Base-by-base conservation (phyloP, 495 filamentous ascomycete species). In the Neurospora sp. region DNA sequence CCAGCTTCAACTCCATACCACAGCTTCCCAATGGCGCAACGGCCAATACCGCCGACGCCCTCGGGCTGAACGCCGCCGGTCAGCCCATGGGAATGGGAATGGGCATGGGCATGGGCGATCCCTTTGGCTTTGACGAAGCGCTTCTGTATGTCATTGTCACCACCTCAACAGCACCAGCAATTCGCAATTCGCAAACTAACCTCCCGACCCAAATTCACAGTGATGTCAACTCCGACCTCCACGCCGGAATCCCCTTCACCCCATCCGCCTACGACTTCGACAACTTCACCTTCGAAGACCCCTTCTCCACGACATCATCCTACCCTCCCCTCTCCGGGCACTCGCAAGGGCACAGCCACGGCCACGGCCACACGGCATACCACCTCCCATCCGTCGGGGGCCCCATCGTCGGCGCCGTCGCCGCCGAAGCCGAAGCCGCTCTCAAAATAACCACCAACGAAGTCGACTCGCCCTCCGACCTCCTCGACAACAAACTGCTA, bases 281-380 rank as follows among this genome's bases (percentile, higher is more conserved):
- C 48, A 81, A 81, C 75, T 88, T 87, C 75, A 88, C 87, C 38
- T 92, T 92, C 76, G 90, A 92, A 78, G 91, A 92, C 72, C 88
- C 90, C 12, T 92, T 92, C 78, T 88, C 54, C 54, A 18, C 54
- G 12, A 35, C 54, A 35, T 35, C 54, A 35, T 35, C 88, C 71
- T 87, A 86, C 75, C 77, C 80, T 20, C 74, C 84, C 7, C 78
- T 81, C 44, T 83, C 86, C 39, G 91, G 41, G 69, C 75, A 18
- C 40, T 62, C 39, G 23, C 70, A 72, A 42, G 44, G 40, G 37
- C 41, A 62, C 46, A 48, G n/a, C 20, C 62, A 73, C 31, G n/a
- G 31, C 31, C 62, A 73, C 31, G n/a, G 54, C 35, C 54, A 62
- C 54, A 35, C 54, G 3, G 42, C n/a, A 4, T 69, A 54, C 38